Conservation (phyloP, 768 basidiomycete species). For the Macrocybe gigantea region DNA sequence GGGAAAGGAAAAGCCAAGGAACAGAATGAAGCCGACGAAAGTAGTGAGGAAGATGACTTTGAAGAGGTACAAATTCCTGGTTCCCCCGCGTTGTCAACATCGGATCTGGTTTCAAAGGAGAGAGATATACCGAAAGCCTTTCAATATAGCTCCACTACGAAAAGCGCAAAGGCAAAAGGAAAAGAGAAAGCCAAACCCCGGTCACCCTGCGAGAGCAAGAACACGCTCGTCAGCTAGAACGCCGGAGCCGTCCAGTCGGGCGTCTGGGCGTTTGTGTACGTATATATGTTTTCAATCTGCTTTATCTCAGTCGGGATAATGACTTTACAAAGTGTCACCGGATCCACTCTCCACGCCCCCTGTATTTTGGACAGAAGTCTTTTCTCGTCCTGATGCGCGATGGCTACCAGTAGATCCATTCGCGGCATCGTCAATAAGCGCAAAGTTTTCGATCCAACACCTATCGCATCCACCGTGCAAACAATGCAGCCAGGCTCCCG, state of each 20-base stretch:
- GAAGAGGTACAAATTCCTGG: conserved; percentile 23
- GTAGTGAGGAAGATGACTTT: conserved; percentile 25
- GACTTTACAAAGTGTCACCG: conserved; percentile 21
- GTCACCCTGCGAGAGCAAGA: conserved; percentile 54
- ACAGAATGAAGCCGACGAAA: conserved; percentile 27
- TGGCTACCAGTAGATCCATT: conserved; percentile 92
- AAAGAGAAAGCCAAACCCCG: conserved; percentile 51
- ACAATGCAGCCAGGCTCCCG: conserved; percentile 8
- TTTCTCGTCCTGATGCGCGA: conserved; percentile 82
- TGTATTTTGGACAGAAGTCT: conserved; percentile 96
- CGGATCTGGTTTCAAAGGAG: conserved; percentile 27
- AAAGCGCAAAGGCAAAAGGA: conserved; percentile 46
- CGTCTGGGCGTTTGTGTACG: conserved; percentile 17
- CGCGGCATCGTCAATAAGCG: conserved; percentile 76
- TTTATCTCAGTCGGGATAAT: neutral
- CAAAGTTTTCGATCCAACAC: conserved; percentile 71
- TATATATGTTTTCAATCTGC: conserved; percentile 1
- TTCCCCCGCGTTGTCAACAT: conserved; percentile 15
- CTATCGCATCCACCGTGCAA: conserved; percentile 15
- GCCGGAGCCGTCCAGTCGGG: conserved; percentile 13
- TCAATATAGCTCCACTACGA: conserved; percentile 9
- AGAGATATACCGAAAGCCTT: conserved; percentile 9
- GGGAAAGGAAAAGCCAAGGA: conserved; percentile 31
- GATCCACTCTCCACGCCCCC: conserved; percentile 69
- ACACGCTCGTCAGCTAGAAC: conserved; percentile 40